Conservation (phyloP, 108 stramenopile genomes). For the Cafeteria roenbergensis region DNA sequence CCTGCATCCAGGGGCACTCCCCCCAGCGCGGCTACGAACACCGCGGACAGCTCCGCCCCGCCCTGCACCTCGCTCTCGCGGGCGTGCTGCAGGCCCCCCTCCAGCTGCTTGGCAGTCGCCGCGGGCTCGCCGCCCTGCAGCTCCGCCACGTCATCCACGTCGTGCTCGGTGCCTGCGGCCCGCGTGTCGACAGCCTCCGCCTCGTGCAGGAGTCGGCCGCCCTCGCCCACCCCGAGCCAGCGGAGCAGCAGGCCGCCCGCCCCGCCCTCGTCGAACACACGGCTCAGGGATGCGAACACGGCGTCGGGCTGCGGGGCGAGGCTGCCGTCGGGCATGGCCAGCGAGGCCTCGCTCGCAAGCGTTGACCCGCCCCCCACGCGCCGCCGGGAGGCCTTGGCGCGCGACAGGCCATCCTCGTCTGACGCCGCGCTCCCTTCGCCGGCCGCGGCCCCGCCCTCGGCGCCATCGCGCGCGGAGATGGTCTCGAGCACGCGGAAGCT, state of each 20-base stretch:
- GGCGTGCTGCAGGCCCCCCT: neutral
- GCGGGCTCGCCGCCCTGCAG: neutral
- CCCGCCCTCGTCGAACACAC: slow-evolving; percentile 90
- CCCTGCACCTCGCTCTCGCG: slow-evolving; percentile 19
- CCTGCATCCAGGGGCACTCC: neutral
- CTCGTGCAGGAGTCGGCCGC: slow-evolving; percentile 79
- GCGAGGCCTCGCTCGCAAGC: too few species aligned
- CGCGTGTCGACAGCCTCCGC: slow-evolving; percentile 34
- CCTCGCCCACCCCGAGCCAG: slow-evolving; percentile 72
- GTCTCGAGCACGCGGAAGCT: slow-evolving; percentile 84
- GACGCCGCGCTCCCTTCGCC: slow-evolving; percentile 47
- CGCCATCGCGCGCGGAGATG: slow-evolving; percentile 55
- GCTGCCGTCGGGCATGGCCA: slow-evolving; percentile 1
- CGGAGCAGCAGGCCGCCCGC: slow-evolving; percentile 80
- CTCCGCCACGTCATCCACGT: neutral
- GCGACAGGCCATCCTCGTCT: slow-evolving; percentile 59
- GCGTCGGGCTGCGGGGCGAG: slow-evolving; percentile 72
- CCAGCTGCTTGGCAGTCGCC: neutral
- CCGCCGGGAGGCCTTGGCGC: slow-evolving; percentile 28
- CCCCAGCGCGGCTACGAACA: neutral
- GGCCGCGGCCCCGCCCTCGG: slow-evolving; percentile 48
- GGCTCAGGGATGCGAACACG: slow-evolving; percentile 90
- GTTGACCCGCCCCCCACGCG: too few species aligned
- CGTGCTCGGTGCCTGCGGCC: slow-evolving; percentile 1
- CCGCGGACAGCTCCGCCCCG: too few species aligned